Evolutionary conservation across 148 eudicot species (phyloP).

Genomic region (Fallopia convolvulus): DNA sequence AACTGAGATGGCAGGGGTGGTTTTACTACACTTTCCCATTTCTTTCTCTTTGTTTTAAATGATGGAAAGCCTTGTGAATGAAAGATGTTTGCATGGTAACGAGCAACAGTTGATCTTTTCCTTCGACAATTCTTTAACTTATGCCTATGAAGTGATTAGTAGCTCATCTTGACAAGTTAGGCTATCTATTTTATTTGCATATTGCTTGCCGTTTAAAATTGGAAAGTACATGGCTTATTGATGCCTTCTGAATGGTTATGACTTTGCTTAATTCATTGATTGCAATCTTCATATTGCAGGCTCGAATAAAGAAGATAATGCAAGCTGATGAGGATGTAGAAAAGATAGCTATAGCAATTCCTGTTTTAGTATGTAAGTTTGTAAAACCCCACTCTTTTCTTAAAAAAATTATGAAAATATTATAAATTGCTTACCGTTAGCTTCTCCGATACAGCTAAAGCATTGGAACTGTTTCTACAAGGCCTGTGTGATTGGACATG

Average conservation of each 20-base stretch:
- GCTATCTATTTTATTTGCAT: neutral
- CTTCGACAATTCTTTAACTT: neutral
- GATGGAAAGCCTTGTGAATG: neutral
- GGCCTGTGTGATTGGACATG: slow-evolving; percentile 94
- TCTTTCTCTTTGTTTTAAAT: neutral
- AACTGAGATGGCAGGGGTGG: neutral
- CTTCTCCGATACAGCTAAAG: slow-evolving; percentile 67
- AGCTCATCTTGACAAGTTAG: neutral
- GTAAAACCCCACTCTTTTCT: neutral
- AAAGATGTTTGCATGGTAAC: neutral
- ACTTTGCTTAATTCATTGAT: neutral
- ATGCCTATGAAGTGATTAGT: neutral
- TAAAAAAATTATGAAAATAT: neutral
- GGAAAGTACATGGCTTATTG: neutral
- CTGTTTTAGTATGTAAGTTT: slow-evolving; percentile 86
- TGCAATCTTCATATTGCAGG: slow-evolving; percentile 31
- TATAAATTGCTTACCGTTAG: neutral
- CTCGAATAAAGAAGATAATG: slow-evolving; percentile 95
- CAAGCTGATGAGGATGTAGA: slow-evolving; percentile 99
- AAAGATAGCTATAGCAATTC: slow-evolving; percentile 96
- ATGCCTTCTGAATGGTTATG: neutral
- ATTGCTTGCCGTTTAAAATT: neutral
- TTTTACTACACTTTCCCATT: neutral
- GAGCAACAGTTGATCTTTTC: neutral
- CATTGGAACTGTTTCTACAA: slow-evolving; percentile 91